phyloP scores from a whole-genome alignment of 1,284 basidiomycete genomes.

The Lentinula novae-zelandiae region DNA sequence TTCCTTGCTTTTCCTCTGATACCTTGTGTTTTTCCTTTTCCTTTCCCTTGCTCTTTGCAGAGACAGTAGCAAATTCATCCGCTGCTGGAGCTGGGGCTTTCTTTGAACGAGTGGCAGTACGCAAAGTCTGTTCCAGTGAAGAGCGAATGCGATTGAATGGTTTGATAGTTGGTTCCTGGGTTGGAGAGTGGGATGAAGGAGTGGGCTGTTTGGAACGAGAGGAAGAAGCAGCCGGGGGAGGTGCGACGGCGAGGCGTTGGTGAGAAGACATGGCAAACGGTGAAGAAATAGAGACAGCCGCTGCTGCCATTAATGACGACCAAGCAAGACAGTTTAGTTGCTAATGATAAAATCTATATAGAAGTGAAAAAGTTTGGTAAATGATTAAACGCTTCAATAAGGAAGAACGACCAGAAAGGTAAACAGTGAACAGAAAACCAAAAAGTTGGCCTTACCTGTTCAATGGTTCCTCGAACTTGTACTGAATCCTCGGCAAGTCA shows the following conservation, averaged over 20 bases:
- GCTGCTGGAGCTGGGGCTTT: conserved; percentile 33
- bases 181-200: conserved; percentile 22
- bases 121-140: conserved; percentile 62
- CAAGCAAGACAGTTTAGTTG: not conserved
- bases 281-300: conserved; percentile 39
- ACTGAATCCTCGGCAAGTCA: not conserved
- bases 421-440: conserved; percentile 9
- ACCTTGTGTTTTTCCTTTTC: conserved; percentile 35
- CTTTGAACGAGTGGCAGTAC: conserved; percentile 56
- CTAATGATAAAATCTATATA: not conserved
- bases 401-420: conserved; percentile 17
- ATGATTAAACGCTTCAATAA: conserved; percentile 7
- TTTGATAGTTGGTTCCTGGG: conserved; percentile 41
- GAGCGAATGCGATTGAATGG: conserved; percentile 63
- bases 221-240: conserved; percentile 35
- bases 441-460: conserved; percentile 1
- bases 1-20: conserved; percentile 36
- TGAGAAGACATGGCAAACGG: conserved; percentile 46
- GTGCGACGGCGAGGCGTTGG: conserved; percentile 32
- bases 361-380: not conserved
- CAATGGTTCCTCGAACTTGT: not conserved
- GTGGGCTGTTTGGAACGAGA: conserved; percentile 38
- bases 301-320: conserved; percentile 41
- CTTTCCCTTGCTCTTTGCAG: conserved; percentile 33
- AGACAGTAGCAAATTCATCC: conserved; percentile 41